Evolutionary conservation across 441 rosid genomes (phyloP).

Genomic region (Pelargonium fulgidum): DNA sequence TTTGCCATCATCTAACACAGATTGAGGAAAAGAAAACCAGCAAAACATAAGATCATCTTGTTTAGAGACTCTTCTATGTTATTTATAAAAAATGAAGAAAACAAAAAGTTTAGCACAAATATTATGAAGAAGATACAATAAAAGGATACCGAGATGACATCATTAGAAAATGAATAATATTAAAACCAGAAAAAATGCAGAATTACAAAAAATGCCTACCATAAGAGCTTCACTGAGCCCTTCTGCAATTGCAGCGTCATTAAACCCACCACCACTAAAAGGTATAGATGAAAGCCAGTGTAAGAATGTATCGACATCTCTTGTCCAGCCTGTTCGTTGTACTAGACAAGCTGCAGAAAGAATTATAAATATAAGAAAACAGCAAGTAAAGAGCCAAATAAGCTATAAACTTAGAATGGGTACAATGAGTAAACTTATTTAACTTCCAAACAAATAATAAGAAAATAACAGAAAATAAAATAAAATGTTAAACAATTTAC

Average conservation of each 20-base stretch:
- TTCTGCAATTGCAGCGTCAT: conserved; percentile 93
- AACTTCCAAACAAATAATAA: background rate
- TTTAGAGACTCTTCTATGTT: background rate
- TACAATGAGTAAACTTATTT: background rate
- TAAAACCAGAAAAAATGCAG: conserved; percentile 7
- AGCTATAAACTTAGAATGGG: background rate
- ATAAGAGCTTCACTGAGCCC: conserved; percentile 94
- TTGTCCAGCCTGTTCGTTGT: conserved; percentile 94
- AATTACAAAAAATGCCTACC: conserved; percentile 37
- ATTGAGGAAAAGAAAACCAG: background rate
- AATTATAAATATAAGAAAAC: conserved; percentile 8
- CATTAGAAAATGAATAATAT: conserved; percentile 9
- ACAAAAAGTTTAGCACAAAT: background rate
- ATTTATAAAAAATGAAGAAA: background rate
- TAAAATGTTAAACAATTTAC: background rate
- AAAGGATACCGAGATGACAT: background rate
- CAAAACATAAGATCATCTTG: background rate
- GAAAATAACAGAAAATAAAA: background rate
- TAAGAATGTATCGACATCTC: conserved; percentile 67
- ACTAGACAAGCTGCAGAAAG: conserved; percentile 68
- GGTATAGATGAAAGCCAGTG: conserved; percentile 72
- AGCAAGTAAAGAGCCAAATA: background rate
- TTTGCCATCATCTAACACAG: background rate
- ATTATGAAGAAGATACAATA: background rate
- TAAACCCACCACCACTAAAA: conserved; percentile 87